Percentiles rank a stretch among this genome's conserved stretches.
Evolutionary conservation across 768 basidiomycete species (phyloP).

Genomic region (Lactarius hatsudake): DNA sequence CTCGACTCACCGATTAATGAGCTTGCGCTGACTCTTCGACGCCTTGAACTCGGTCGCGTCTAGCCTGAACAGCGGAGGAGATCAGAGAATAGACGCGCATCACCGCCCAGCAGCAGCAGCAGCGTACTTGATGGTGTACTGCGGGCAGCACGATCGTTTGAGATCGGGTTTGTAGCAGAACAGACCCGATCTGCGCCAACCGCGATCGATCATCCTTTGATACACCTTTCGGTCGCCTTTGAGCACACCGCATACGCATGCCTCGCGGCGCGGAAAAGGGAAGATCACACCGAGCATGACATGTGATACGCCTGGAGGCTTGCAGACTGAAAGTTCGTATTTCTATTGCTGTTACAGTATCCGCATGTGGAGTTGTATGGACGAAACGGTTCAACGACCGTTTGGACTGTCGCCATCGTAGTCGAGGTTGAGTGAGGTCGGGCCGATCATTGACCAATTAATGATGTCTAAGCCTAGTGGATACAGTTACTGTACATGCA

Average conservation of each 20-base stretch:
- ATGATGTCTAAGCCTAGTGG: background rate
- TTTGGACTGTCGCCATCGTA: background rate
- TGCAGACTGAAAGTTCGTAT: background rate
- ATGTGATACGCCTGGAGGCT: slow-evolving; percentile 19
- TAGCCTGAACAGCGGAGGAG: slow-evolving; percentile 42
- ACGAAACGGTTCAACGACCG: slow-evolving; percentile 7
- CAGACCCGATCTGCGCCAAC: slow-evolving; percentile 79
- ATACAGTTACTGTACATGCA: slow-evolving; percentile 6
- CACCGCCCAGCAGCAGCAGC: background rate
- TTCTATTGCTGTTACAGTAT: background rate
- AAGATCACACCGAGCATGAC: slow-evolving; percentile 24
- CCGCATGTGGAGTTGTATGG: slow-evolving; percentile 18
- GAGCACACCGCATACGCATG: background rate
- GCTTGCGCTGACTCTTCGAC: slow-evolving; percentile 71
- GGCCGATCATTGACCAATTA: background rate
- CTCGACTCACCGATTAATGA: slow-evolving; percentile 59
- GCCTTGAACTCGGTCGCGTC: slow-evolving; percentile 65
- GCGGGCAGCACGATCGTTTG: slow-evolving; percentile 81
- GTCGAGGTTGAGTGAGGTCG: background rate
- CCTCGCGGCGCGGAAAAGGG: background rate
- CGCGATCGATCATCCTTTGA: slow-evolving; percentile 79
- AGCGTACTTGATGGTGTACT: slow-evolving; percentile 84
- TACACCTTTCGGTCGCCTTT: slow-evolving; percentile 50
- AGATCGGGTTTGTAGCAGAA: slow-evolving; percentile 91
- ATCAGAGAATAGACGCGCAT: background rate